Percentiles rank a stretch among this genome's conserved stretches.
phyloP scores from a whole-genome alignment of 2,329 filamentous ascomycete species.

The Penicillium thymicola region DNA sequence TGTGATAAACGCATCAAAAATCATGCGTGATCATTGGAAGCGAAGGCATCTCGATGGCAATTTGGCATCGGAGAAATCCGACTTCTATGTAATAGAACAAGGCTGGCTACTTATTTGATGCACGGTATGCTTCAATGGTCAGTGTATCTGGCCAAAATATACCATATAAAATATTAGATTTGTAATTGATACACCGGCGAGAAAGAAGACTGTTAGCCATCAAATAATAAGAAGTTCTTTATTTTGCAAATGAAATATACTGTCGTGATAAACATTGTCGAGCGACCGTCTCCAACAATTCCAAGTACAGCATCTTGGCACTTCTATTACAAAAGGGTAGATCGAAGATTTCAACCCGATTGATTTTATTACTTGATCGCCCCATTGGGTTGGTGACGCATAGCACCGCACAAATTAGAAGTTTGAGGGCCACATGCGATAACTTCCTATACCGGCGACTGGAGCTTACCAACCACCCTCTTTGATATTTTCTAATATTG shows the following conservation, averaged over 20 bases:
- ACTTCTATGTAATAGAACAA: not conserved
- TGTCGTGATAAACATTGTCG: too few relatives aligned
- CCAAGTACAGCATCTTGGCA: too few relatives aligned
- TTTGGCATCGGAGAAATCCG: not conserved
- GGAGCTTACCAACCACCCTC: not conserved
- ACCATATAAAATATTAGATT: not conserved
- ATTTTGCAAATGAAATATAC: too few relatives aligned
- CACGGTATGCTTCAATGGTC: not conserved
- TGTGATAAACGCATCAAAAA: constrained; percentile 18
- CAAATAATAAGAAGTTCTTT: too few relatives aligned
- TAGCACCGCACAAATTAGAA: not conserved
- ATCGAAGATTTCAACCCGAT: not conserved
- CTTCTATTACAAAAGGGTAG: not conserved
- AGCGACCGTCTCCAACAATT: too few relatives aligned
- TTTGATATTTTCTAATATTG: not conserved
- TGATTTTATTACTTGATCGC: too few relatives aligned
- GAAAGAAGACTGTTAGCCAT: not conserved
- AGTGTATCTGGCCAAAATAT: not conserved
- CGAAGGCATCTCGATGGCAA: not conserved
- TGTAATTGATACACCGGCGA: not conserved
- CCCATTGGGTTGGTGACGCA: not conserved
- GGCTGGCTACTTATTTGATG: not conserved
- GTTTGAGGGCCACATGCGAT: not conserved
- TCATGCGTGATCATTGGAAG: constrained; percentile 16
- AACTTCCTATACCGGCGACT: not conserved